Conservation (phyloP, 208 protist genomes). For the Leptomonas seymouri region DNA sequence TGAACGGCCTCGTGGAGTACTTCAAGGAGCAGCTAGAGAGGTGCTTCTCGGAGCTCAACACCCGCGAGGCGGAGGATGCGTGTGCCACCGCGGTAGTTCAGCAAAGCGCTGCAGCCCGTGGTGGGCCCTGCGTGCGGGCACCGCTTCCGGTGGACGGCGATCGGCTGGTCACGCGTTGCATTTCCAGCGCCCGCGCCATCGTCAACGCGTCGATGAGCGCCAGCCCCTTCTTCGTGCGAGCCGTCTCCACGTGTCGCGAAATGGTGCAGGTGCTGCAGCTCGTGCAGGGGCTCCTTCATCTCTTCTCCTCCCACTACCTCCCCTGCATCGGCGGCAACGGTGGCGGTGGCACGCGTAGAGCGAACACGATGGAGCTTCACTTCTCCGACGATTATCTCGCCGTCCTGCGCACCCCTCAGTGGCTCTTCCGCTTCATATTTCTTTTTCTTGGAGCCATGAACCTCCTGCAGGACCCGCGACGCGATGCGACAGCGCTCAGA, state of each 20-base stretch:
- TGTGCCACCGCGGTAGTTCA: not conserved
- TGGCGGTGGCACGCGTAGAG: not conserved
- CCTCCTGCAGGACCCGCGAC: conserved; percentile 16
- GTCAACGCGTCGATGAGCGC: conserved; percentile 13
- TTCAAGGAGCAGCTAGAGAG: conserved; percentile 24
- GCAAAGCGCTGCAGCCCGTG: not conserved
- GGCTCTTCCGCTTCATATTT: conserved; percentile 27
- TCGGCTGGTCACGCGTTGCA: conserved; percentile 14
- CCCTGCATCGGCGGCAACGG: not conserved
- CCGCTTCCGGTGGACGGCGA: conserved; percentile 2
- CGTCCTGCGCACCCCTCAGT: conserved; percentile 19
- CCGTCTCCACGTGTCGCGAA: conserved; percentile 21
- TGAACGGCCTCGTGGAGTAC: conserved; percentile 29
- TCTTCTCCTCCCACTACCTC: conserved; percentile 13
- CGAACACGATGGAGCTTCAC: conserved; percentile 1
- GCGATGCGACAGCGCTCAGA: conserved; percentile 2
- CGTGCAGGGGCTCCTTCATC: conserved; percentile 12
- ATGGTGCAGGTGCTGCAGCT: conserved; percentile 20
- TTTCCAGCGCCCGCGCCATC: conserved; percentile 20
- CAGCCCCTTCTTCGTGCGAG: conserved; percentile 22
- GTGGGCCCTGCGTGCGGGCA: not conserved
- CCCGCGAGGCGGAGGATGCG: conserved; percentile 5
- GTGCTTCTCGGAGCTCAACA: conserved; percentile 18
- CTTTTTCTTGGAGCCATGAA: conserved; percentile 33
- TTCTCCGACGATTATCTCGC: conserved; percentile 16